Percentiles rank a stretch among this genome's conserved stretches.
Conservation (phyloP, 257 asterid genomes). For the Solanum chaucha region DNA sequence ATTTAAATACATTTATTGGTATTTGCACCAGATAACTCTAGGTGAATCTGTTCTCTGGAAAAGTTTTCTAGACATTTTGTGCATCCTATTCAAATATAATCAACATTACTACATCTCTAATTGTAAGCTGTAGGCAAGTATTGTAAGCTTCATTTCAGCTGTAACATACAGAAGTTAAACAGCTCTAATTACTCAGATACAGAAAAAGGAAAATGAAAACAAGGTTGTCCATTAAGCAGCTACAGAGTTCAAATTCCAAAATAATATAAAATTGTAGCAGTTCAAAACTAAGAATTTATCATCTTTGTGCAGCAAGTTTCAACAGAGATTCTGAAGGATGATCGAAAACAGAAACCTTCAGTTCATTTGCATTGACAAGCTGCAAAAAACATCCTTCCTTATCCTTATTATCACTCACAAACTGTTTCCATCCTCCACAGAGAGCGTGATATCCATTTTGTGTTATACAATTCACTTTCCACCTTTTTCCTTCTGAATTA, state of each 20-base stretch:
- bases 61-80: not conserved
- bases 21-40: not conserved
- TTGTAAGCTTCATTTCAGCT: not conserved
- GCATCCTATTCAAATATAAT: not conserved
- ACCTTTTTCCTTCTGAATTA: not conserved
- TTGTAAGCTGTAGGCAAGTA: not conserved
- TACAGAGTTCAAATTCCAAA: not conserved
- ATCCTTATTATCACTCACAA: not conserved
- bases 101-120: not conserved
- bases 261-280: not conserved
- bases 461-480: not conserved
- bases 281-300: not conserved
- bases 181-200: not conserved
- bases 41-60: not conserved
- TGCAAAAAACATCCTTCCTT: constrained; percentile 9
- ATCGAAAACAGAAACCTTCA: not conserved
- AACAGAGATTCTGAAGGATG: not conserved
- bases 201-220: not conserved
- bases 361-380: not conserved
- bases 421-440: constrained; percentile 1
- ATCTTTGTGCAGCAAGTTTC: not conserved
- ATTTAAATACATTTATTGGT: not conserved
- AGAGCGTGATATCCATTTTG: not conserved
- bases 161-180: not conserved
- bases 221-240: not conserved